A percentile compares a stretch with the other conserved stretches of the same genome.
Conservation (phyloP, 225 moss, liverwort and hornwort genomes). For the Rhytidiadelphus loreus region DNA sequence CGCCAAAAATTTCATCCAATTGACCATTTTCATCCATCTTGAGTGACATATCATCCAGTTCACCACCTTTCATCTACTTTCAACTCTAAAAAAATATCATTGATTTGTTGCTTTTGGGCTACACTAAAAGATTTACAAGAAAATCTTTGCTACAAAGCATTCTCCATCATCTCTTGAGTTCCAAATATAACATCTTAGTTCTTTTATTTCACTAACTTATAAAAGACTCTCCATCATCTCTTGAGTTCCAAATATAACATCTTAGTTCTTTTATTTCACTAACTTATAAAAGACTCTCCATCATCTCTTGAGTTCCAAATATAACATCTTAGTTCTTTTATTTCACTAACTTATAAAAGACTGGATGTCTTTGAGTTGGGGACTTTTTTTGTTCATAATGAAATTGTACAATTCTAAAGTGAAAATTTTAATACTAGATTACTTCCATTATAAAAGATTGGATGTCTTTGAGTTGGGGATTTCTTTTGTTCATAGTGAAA, state of each 20-base stretch:
- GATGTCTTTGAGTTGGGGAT: too few species aligned
- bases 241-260: rapidly evolving
- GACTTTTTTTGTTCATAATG: background rate
- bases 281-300: rapidly evolving
- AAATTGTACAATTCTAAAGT: too few species aligned
- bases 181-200: rapidly evolving
- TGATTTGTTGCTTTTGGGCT: rapidly evolving
- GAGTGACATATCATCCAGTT: background rate
- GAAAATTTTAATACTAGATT: too few species aligned
- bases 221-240: rapidly evolving
- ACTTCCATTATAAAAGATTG: too few species aligned
- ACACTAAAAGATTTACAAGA: background rate
- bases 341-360: background rate
- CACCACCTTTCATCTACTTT: background rate
- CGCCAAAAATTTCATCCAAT: background rate
- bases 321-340: background rate
- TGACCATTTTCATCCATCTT: too few species aligned
- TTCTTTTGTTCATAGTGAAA: too few species aligned
- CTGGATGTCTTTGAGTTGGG: background rate
- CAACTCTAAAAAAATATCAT: background rate
- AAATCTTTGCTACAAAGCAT: rapidly evolving
- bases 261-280: background rate
- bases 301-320: rapidly evolving
- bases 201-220: background rate
- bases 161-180: rapidly evolving